These are phyloP conservation scores for Coniochaeta ligniaria DNA, from an alignment of 2,329 filamentous ascomycete species.

Conservation along the genomic window DNA sequence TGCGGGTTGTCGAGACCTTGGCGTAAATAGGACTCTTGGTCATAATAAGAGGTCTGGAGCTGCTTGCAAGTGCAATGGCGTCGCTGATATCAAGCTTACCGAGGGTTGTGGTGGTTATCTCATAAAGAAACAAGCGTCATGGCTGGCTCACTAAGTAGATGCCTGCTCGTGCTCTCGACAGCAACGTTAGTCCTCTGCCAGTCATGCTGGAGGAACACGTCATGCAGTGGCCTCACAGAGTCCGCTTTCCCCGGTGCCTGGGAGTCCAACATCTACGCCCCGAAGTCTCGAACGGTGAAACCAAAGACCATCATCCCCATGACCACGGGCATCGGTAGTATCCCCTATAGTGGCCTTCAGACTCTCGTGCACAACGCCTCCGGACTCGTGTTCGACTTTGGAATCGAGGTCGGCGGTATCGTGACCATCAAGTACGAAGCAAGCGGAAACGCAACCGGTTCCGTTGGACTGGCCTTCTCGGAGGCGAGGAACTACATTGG, in stretches of 20 bases:
- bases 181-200: conserved; percentile 7
- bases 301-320: conserved; percentile 35
- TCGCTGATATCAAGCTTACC: not conserved
- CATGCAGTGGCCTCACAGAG: conserved; percentile 40
- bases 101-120: not conserved
- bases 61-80: not conserved
- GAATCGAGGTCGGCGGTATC: conserved; percentile 50
- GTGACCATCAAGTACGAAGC: conserved; percentile 41
- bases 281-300: conserved; percentile 38
- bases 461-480: conserved; percentile 37
- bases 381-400: conserved; percentile 51
- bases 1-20: not conserved
- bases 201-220: conserved; percentile 47
- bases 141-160: not conserved
- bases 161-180: not conserved
- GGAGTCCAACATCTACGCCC: conserved; percentile 51
- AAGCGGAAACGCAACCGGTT: conserved; percentile 22
- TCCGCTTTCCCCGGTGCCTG: conserved; percentile 49
- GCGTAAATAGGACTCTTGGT: not conserved
- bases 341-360: conserved; percentile 16
- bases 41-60: not conserved
- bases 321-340: conserved; percentile 21
- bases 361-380: conserved; percentile 35
- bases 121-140: not conserved
- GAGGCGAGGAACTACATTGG: conserved; percentile 41